Percentiles rank a stretch among this genome's conserved stretches.
Evolutionary conservation across 1,284 basidiomycete genomes (phyloP).

Genomic region (Uromyces viciae-fabae): DNA sequence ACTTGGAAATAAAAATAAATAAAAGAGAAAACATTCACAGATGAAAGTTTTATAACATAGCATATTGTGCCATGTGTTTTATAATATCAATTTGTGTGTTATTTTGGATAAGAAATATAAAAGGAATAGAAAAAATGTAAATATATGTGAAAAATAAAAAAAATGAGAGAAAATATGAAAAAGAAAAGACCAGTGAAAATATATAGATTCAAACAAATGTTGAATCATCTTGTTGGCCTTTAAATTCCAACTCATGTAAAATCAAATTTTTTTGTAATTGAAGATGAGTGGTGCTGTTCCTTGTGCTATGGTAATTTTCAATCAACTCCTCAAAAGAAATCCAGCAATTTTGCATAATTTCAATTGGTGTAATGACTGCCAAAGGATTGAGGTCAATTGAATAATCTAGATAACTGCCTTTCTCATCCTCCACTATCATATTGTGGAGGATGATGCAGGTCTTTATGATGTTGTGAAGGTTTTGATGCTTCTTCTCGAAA

Average conservation of each 20-base stretch:
- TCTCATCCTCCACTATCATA: background rate
- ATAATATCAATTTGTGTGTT: no score
- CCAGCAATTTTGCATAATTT: background rate
- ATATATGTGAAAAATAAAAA: background rate
- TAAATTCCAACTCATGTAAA: background rate
- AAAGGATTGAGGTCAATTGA: background rate
- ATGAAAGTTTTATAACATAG: no score
- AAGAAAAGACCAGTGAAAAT: background rate
- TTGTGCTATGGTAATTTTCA: background rate
- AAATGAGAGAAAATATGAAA: background rate
- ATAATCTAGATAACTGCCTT: background rate
- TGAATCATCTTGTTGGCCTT: background rate
- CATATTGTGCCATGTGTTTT: no score
- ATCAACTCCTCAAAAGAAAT: background rate
- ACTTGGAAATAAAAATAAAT: no score
- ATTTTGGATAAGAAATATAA: no score
- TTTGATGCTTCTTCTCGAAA: slow-evolving; percentile 1
- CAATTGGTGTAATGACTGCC: background rate
- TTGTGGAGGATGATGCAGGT: background rate
- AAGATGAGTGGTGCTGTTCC: background rate
- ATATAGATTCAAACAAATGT: no score
- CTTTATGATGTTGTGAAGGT: background rate
- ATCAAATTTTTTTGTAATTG: background rate
- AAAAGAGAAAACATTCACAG: no score
- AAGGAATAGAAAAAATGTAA: background rate